Conservation (phyloP, 495 filamentous ascomycete genomes). For the Penicillium canescens region DNA sequence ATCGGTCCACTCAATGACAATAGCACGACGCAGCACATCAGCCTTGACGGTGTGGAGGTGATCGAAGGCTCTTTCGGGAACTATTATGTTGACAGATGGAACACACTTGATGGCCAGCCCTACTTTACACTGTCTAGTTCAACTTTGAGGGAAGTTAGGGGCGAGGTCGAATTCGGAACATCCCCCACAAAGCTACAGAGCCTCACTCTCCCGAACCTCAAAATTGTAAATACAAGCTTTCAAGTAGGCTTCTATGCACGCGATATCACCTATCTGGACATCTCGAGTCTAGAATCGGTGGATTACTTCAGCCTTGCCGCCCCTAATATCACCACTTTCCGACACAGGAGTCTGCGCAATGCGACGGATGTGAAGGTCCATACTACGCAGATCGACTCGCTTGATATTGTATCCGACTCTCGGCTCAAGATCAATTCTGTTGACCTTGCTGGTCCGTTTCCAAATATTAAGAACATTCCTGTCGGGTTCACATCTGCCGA, state of each 20-base stretch:
- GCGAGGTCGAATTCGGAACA: background rate
- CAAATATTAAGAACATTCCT: constrained; percentile 2
- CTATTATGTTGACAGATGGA: background rate
- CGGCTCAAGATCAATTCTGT: background rate
- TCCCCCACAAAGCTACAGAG: background rate
- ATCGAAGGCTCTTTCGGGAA: background rate
- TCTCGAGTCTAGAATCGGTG: constrained; percentile 1
- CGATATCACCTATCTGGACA: constrained; percentile 5
- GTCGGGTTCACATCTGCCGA: background rate
- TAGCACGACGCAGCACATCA: background rate
- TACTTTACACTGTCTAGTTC: constrained; percentile 6
- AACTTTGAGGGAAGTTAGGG: background rate
- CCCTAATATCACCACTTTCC: constrained; percentile 2
- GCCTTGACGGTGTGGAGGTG: background rate
- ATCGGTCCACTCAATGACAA: background rate
- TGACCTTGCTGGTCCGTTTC: background rate
- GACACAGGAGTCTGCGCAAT: constrained; percentile 4
- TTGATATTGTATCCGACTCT: constrained; percentile 3
- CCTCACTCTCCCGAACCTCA: constrained; percentile 5
- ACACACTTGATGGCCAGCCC: background rate
- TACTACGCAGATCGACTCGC: background rate
- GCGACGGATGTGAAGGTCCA: background rate
- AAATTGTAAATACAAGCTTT: background rate
- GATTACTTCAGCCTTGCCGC: background rate
- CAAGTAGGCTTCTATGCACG: background rate